These are phyloP conservation scores for Ustulina deusta DNA, from an alignment of 2,329 filamentous ascomycete species.

Conservation along the genomic window DNA sequence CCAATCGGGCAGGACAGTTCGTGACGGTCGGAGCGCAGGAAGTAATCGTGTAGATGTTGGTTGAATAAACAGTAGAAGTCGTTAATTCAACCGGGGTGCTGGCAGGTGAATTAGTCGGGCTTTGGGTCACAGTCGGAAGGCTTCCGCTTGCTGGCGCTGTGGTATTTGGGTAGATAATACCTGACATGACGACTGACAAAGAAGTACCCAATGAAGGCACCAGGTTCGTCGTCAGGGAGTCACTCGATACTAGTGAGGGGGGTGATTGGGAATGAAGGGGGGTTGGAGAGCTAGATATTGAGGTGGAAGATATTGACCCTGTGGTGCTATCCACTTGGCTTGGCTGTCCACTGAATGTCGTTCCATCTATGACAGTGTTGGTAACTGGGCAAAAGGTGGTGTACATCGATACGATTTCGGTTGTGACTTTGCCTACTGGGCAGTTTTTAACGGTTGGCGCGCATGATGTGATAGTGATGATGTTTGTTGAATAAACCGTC, in stretches of 20 bases:
- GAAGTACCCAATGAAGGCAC: conserved; percentile 35
- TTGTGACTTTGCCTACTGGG: conserved; percentile 48
- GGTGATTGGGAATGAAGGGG: conserved; percentile 11
- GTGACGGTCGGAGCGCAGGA: conserved; percentile 46
- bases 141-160: conserved; percentile 29
- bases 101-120: conserved; percentile 30
- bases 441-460: conserved; percentile 47
- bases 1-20: conserved; percentile 45
- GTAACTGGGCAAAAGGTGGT: conserved; percentile 52
- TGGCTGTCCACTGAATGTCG: conserved; percentile 42
- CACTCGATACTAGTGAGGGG: conserved; percentile 1
- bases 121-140: conserved; percentile 17
- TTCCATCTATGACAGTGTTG: conserved; percentile 48
- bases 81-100: conserved; percentile 38
- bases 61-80: conserved; percentile 49
- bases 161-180: conserved; percentile 37
- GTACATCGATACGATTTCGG: conserved; percentile 48
- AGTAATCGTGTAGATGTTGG: conserved; percentile 48
- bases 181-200: conserved; percentile 38
- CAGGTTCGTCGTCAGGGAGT: conserved; percentile 8
- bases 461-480: conserved; percentile 48
- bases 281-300: conserved; percentile 14
- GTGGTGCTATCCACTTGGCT: conserved; percentile 24
- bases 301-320: conserved; percentile 15
- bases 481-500: conserved; percentile 50